phyloP scores from a whole-genome alignment of 2,329 filamentous ascomycete genomes.

The Epichloe coenophiala region DNA sequence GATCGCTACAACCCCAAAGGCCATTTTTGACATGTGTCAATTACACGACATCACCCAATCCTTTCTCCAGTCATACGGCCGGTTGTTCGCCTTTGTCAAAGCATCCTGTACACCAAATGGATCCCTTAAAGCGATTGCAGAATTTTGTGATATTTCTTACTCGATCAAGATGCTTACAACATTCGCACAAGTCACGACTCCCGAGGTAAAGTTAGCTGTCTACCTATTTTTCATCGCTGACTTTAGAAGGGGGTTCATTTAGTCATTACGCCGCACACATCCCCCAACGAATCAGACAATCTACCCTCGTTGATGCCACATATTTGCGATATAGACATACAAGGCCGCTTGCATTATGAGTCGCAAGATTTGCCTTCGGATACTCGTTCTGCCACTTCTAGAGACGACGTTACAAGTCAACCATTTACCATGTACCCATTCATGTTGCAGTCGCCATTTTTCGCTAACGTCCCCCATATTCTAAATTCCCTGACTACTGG shows the following conservation, averaged over 20 bases:
- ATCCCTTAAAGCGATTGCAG: constrained; percentile 33
- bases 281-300: constrained; percentile 4
- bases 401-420: constrained; percentile 11
- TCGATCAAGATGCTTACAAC: constrained; percentile 27
- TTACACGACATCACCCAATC: constrained; percentile 17
- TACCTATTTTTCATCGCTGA: background rate
- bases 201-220: constrained; percentile 12
- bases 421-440: constrained; percentile 20
- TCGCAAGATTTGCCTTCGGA: constrained; percentile 2
- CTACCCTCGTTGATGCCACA: constrained; percentile 7
- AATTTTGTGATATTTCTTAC: constrained; percentile 37
- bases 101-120: constrained; percentile 26
- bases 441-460: constrained; percentile 18
- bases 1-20: constrained; percentile 11
- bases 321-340: background rate
- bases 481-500: constrained; percentile 14
- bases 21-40: constrained; percentile 18
- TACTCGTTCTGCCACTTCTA: constrained; percentile 2
- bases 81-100: constrained; percentile 38
- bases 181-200: constrained; percentile 14
- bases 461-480: constrained; percentile 14
- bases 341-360: constrained; percentile 5
- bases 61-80: constrained; percentile 33
- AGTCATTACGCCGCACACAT: constrained; percentile 9
- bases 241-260: constrained; percentile 13